Evolutionary conservation across 805 yeast species (phyloP).

Genomic region (Candida ipomoeae): DNA sequence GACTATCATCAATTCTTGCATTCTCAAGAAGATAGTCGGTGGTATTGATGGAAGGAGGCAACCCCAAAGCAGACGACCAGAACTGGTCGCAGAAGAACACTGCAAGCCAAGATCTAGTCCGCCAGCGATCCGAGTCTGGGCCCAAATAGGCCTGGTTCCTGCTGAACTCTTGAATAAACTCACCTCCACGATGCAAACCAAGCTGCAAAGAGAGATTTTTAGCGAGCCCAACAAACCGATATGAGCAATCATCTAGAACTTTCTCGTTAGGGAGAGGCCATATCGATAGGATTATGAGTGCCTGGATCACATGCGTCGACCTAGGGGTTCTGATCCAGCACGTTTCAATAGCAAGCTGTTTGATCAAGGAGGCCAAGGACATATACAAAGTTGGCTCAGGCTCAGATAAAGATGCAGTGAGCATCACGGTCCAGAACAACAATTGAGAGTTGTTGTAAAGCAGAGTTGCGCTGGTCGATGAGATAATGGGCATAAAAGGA

Average conservation of each 20-base stretch:
- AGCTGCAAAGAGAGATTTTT: constrained; percentile 78
- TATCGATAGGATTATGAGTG: constrained; percentile 72
- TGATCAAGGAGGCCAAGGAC: constrained; percentile 69
- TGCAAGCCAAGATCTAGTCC: constrained; percentile 89
- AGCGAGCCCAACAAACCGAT: constrained; percentile 83
- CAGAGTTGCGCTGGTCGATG: constrained; percentile 66
- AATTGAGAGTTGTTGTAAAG: constrained; percentile 79
- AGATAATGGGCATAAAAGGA: constrained; percentile 77
- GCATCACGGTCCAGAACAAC: constrained; percentile 85
- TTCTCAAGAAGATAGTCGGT: constrained; percentile 74
- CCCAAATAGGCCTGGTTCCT: constrained; percentile 79
- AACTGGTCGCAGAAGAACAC: constrained; percentile 85
- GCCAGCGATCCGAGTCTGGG: constrained; percentile 90
- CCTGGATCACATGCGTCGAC: constrained; percentile 90
- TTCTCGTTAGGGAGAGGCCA: constrained; percentile 96
- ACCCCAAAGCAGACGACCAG: constrained; percentile 82
- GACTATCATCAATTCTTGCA: constrained; percentile 60
- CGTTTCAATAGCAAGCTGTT: constrained; percentile 83
- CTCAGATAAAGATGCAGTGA: constrained; percentile 81
- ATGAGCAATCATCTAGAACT: constrained; percentile 87
- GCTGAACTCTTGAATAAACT: constrained; percentile 84
- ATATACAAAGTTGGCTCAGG: constrained; percentile 82
- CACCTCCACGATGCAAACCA: constrained; percentile 84
- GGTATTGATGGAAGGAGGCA: constrained; percentile 81
- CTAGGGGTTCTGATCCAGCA: constrained; percentile 93